phyloP scores from a whole-genome alignment of 83 land plant species.

The Picea abies region DNA sequence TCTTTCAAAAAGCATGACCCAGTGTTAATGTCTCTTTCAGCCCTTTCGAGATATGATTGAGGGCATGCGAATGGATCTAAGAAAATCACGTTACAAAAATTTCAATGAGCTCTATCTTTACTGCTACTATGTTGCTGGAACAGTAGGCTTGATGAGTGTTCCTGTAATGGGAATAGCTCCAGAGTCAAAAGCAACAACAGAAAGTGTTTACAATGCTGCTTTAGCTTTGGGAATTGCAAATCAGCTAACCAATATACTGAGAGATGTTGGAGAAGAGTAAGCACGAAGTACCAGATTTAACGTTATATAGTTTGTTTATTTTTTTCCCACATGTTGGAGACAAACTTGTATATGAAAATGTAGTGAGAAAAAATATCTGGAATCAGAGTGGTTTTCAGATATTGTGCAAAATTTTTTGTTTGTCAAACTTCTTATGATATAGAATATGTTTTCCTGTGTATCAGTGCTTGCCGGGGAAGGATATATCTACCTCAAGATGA shows the following conservation, averaged over 20 bases:
- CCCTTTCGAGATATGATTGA: constrained; percentile 70
- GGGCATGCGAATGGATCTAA: constrained; percentile 58
- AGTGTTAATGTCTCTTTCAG: constrained; percentile 21
- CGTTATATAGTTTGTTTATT: too few relatives aligned
- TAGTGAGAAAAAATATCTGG: too few relatives aligned
- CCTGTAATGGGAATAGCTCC: constrained; percentile 60
- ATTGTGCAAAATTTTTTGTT: too few relatives aligned
- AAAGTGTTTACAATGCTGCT: constrained; percentile 53
- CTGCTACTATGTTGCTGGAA: constrained; percentile 71
- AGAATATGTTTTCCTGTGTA: too few relatives aligned
- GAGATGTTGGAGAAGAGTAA: constrained; percentile 73
- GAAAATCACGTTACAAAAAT: constrained; percentile 44
- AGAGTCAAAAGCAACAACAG: constrained; percentile 37
- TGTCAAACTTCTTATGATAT: too few relatives aligned
- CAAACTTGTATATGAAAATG: too few relatives aligned
- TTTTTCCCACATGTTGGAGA: too few relatives aligned
- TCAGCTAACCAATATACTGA: constrained; percentile 61
- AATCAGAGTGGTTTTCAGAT: too few relatives aligned
- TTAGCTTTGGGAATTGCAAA: constrained; percentile 62
- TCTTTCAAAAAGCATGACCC: too few relatives aligned
- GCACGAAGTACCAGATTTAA: neutral
- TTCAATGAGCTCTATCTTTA: constrained; percentile 64
- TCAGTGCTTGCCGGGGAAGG: constrained; percentile 52
- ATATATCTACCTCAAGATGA: constrained; percentile 61
- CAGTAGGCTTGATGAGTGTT: constrained; percentile 65